Evolutionary conservation across 345 rosid genomes (phyloP), one percentile per base, ranked within the genome.

Genomic region (Camelina sativa): DNA sequence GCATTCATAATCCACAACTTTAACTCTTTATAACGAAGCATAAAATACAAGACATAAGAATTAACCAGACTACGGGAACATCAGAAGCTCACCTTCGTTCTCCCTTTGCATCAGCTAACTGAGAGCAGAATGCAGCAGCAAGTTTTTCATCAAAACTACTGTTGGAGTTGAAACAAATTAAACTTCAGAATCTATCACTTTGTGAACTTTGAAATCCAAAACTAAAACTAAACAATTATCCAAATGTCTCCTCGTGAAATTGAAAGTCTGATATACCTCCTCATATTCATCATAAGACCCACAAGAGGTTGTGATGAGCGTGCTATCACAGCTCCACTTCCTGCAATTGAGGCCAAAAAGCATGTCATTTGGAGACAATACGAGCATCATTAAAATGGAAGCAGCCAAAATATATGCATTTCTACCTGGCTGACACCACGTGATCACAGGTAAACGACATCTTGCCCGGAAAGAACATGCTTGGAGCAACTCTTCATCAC

Each of bases 281-380:
- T 89, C 90, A 88, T 86, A 75, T 92, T 95, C 97, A 91, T 89
- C 96, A 95, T 89, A 50, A 92, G 88, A 80, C 99, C 99, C 62
- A 90, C 99, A 65, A 95, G 81, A 67, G 97, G 99, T 76, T 92
- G 99, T 48, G 99, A 92, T 55, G 99, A 91, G 44, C 98, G 97
- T 72, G 99, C 99, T 74, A 95, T 86, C 63, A 89, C 99, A 63
- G 97, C 99, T 71, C 97, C 99, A 40, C 83, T 82, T 63, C 71
- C 99, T 91, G 65, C 44, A 81, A 69, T 53, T 48, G 54, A 79
- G 65, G 74, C 72, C 37, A 67, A 69, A 28, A 72, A 82, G 32
- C 44, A 73, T 55, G 71, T 72, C 65, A 54, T 48, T 76, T n/a
- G 58, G 69, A 70, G 37, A 70, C 56, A 48, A 56, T 28, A 57